Evolutionary conservation across 2,329 filamentous ascomycete species (phyloP), one percentile per base, ranked within the genome.

Genomic region (Verticillium dahliae): DNA sequence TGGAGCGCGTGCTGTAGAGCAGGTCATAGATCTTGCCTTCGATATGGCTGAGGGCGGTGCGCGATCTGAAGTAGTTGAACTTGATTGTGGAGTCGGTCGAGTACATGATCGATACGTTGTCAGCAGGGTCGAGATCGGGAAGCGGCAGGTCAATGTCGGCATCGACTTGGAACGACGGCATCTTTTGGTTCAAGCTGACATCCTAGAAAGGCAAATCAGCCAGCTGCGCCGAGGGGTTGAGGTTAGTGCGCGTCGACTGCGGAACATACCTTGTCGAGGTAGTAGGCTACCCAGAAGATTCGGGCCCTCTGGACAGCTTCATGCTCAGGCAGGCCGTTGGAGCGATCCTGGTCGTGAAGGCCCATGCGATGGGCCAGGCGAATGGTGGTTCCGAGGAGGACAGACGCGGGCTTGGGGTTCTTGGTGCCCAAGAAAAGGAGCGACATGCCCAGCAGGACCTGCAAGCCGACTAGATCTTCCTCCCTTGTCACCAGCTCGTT

Each of bases 231-330:
- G 18, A 35, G 14, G 9, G 34, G 54, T 27, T 27, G 27, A 76
- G 75, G 68, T 78, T 78, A 60, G 13, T 37, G 35, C 6, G 27
- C 4, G 27, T 4, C 27, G 4, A 13, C 18, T 10, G n/a, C 6
- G 9, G 15, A 50, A 50, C 11, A 27, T 50, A 50, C 45, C 45
- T 50, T 50, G 7, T 79, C 76, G 5, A 78, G 65, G 3, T 66
- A 67, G 41, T 78, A 79, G 2, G 74, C 73, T 7, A 78, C 70
- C 77, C 76, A 79, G 54, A 79, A 79, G 1, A 78, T 68, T 0
- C 75, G 68, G 2, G 68, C 68, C 33, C 76, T 66, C 35, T 77
- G 74, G n/a, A 70, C 68, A 1, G 68, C 69, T 3, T 76, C 70
- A 0, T 72, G 70, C 0, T 69, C 64, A 0, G 72, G 58, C 13